These are phyloP conservation scores for Tephrocybe sp. DNA, from an alignment of 768 basidiomycete species.

Conservation along the genomic window DNA sequence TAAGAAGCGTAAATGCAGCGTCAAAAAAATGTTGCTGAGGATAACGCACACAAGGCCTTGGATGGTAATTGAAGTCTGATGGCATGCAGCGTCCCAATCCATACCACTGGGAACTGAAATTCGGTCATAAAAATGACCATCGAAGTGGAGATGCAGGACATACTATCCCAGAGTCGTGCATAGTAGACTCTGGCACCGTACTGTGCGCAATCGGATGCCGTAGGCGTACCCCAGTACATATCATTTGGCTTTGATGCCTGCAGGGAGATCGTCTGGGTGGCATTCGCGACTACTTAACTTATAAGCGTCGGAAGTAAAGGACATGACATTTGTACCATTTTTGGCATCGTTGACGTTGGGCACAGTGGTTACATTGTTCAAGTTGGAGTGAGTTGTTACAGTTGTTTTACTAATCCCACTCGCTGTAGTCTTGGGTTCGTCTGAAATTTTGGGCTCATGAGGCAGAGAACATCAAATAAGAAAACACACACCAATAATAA, in stretches of 20 bases:
- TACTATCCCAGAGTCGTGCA: background rate
- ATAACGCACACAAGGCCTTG: background rate
- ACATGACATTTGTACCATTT: no score
- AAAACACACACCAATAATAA: background rate
- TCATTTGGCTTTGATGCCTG: background rate
- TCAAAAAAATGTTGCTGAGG: no score
- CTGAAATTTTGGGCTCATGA: background rate
- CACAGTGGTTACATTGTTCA: no score
- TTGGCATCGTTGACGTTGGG: no score
- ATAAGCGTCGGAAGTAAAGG: no score
- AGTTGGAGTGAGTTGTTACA: no score
- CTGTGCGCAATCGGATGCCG: background rate
- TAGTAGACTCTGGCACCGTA: background rate
- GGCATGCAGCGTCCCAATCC: background rate
- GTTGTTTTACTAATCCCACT: no score
- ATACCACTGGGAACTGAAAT: background rate
- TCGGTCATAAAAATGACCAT: background rate
- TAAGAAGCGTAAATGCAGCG: background rate
- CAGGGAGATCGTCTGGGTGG: background rate
- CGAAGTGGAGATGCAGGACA: background rate
- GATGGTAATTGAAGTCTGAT: background rate
- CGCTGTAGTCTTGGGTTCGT: no score
- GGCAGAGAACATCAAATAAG: background rate
- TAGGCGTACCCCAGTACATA: background rate
- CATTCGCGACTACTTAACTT: background rate